These are phyloP conservation scores for Chlorociboria aeruginascens DNA, from an alignment of 495 filamentous ascomycete species.

Conservation along the genomic window DNA sequence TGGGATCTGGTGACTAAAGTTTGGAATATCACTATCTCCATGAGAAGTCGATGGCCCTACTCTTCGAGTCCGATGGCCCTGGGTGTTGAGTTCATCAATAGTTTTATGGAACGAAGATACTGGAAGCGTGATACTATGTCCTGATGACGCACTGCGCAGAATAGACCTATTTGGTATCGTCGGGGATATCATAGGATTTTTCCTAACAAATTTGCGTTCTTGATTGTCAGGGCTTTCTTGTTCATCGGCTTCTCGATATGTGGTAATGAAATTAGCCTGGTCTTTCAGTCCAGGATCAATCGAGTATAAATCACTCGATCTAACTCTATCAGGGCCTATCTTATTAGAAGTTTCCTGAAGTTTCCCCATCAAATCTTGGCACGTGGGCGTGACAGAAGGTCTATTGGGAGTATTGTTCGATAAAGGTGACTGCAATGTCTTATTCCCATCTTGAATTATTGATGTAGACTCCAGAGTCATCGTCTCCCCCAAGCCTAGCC, in stretches of 20 bases:
- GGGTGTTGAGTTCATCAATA: background rate
- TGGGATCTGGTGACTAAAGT: slow-evolving; percentile 5
- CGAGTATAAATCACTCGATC: slow-evolving; percentile 10
- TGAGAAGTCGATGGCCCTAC: background rate
- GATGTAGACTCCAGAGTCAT: no score
- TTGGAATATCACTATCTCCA: background rate
- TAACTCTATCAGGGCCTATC: background rate
- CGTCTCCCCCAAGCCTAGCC: no score
- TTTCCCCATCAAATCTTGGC: no score
- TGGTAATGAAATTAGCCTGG: slow-evolving; percentile 13
- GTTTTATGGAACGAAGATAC: background rate
- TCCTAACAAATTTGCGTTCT: background rate
- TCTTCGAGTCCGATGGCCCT: background rate
- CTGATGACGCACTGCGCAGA: background rate
- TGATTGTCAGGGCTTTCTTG: background rate
- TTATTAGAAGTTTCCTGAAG: no score
- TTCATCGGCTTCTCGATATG: slow-evolving; percentile 8
- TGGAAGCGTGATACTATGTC: background rate
- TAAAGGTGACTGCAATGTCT: no score
- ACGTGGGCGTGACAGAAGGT: no score
- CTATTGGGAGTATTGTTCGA: no score
- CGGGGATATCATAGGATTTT: background rate
- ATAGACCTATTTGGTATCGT: background rate
- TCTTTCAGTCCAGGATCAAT: slow-evolving; percentile 18
- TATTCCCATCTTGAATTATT: no score